These are phyloP conservation scores for Neurospora sp. DNA, from an alignment of 2,329 filamentous ascomycete species.

Conservation along the genomic window DNA sequence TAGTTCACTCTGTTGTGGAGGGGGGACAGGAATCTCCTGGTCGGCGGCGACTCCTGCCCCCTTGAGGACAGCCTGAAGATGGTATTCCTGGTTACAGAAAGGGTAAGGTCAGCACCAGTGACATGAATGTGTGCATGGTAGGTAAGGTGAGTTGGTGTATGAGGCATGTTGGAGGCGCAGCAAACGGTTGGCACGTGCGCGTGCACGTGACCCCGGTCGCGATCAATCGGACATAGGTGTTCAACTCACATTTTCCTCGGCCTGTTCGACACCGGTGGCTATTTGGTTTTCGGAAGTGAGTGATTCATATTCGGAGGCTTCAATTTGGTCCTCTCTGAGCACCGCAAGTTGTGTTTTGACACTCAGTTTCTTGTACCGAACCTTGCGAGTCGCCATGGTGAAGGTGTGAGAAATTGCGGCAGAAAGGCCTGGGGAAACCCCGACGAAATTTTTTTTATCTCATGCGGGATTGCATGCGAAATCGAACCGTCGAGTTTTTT, in stretches of 20 bases:
- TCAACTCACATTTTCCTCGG: constrained; percentile 86
- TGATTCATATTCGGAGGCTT: constrained; percentile 75
- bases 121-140: neutral
- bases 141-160: constrained; percentile 1
- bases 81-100: constrained; percentile 64
- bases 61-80: constrained; percentile 74
- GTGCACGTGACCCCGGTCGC: constrained; percentile 34
- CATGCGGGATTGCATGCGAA: constrained; percentile 50
- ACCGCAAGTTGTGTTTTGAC: constrained; percentile 82
- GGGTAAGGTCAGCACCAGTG: constrained; percentile 22
- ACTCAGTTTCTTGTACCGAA: constrained; percentile 84
- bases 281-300: constrained; percentile 77
- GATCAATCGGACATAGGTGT: constrained; percentile 19
- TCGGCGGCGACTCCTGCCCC: constrained; percentile 45
- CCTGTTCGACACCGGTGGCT: constrained; percentile 93
- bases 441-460: constrained; percentile 53
- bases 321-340: constrained; percentile 83
- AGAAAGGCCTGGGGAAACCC: constrained; percentile 43
- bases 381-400: constrained; percentile 56
- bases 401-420: constrained; percentile 24
- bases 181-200: constrained; percentile 31
- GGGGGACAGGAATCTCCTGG: constrained; percentile 57
- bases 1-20: constrained; percentile 54
- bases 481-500: constrained; percentile 38
- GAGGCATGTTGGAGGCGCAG: neutral